Conservation (phyloP, 2,329 filamentous ascomycete genomes). For the Lachnellula cervina region DNA sequence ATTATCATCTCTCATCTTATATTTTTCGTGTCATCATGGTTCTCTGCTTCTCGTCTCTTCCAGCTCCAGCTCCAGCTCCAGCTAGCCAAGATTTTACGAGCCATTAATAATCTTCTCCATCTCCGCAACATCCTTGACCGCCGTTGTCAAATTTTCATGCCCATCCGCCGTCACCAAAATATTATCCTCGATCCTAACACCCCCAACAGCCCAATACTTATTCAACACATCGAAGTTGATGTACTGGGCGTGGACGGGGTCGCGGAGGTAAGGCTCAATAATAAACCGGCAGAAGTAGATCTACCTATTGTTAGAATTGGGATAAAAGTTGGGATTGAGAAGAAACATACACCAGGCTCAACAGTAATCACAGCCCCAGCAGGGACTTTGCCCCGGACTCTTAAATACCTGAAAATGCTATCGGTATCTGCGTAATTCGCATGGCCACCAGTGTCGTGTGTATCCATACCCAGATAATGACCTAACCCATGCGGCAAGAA, state of each 20-base stretch:
- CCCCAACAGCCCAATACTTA: slow-evolving; percentile 77
- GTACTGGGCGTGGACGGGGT: slow-evolving; percentile 67
- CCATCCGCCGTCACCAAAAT: slow-evolving; percentile 66
- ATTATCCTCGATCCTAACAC: slow-evolving; percentile 68
- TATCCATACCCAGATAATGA: slow-evolving; percentile 89
- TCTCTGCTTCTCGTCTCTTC: too few species aligned
- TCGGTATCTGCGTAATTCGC: slow-evolving; percentile 76
- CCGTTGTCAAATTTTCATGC: slow-evolving; percentile 67
- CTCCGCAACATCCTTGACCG: slow-evolving; percentile 61
- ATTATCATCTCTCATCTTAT: too few species aligned
- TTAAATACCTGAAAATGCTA: slow-evolving; percentile 78
- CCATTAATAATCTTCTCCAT: slow-evolving; percentile 42
- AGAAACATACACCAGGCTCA: slow-evolving; percentile 71
- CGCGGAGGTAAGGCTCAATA: slow-evolving; percentile 71
- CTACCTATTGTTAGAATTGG: slow-evolving; percentile 32
- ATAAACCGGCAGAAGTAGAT: slow-evolving; percentile 92
- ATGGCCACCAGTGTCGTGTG: slow-evolving; percentile 79
- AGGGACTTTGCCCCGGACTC: slow-evolving; percentile 70
- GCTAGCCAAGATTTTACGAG: not conserved
- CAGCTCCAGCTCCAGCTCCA: too few species aligned
- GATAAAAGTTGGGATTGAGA: not conserved
- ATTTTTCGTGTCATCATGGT: too few species aligned
- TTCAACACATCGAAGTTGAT: slow-evolving; percentile 71
- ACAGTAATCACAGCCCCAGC: slow-evolving; percentile 85
- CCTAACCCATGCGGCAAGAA: slow-evolving; percentile 92